phyloP scores from a whole-genome alignment of 1,284 basidiomycete species.

The Prillingera fragicola region DNA sequence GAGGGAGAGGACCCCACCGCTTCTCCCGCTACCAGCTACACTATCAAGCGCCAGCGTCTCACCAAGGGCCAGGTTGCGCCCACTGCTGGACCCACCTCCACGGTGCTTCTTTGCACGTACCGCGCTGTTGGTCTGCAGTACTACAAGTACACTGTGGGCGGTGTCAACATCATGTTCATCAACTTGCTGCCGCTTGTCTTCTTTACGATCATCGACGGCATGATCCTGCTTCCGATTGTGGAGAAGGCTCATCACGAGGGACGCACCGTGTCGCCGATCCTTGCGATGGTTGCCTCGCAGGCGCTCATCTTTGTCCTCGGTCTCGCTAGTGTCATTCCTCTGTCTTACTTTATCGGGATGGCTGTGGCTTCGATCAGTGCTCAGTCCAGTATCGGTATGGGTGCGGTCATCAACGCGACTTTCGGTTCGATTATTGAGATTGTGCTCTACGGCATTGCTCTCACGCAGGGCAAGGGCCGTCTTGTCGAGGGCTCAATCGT shows the following conservation, averaged over 20 bases:
- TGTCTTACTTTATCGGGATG: conserved; percentile 99
- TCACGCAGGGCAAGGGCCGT: conserved; percentile 82
- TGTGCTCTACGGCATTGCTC: conserved; percentile 82
- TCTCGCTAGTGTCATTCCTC: conserved; percentile 86
- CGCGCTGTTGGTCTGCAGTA: conserved; percentile 85
- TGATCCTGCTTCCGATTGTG: conserved; percentile 69
- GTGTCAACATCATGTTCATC: conserved; percentile 97
- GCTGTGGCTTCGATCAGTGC: conserved; percentile 97
- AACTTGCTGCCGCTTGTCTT: conserved; percentile 91
- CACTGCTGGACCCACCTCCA: conserved; percentile 66
- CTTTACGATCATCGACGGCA: conserved; percentile 90
- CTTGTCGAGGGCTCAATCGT: conserved; percentile 97
- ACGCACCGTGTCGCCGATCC: conserved; percentile 47
- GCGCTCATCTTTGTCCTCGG: conserved; percentile 79
- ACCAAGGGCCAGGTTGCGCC: conserved; percentile 67
- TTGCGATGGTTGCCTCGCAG: conserved; percentile 67
- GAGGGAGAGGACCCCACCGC: conserved; percentile 4
- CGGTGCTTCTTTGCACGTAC: conserved; percentile 92
- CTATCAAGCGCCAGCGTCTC: conserved; percentile 57
- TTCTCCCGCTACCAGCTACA: conserved; percentile 48
- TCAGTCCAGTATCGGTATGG: conserved; percentile 98
- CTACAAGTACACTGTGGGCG: conserved; percentile 98
- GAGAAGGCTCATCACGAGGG: conserved; percentile 57
- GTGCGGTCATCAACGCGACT: conserved; percentile 98
- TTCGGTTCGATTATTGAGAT: conserved; percentile 99